phyloP scores from a whole-genome alignment of 345 rosid species.

The Bruguiera gymnorhiza region DNA sequence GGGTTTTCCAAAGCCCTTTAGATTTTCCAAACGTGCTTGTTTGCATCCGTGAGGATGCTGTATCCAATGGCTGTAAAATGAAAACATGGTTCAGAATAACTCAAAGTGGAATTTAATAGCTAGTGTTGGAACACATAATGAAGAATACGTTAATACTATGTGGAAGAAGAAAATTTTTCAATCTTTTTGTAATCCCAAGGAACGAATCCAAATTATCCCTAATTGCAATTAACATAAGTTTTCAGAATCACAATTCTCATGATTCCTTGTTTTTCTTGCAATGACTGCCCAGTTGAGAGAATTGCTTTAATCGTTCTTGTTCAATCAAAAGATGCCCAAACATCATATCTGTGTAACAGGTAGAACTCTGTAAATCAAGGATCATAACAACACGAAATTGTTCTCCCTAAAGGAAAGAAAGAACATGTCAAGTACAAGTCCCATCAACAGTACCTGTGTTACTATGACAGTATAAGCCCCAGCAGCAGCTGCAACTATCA shows the following conservation, averaged over 20 bases:
- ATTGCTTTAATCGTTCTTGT: too few relatives aligned
- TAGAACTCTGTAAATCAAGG: too few relatives aligned
- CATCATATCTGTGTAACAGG: too few relatives aligned
- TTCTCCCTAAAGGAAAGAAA: neutral
- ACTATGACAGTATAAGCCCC: conserved; percentile 26
- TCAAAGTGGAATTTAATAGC: neutral
- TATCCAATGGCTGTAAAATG: conserved; percentile 26
- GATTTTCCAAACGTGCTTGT: conserved; percentile 25
- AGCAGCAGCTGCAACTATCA: conserved; percentile 28
- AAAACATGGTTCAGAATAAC: neutral
- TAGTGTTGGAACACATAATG: neutral
- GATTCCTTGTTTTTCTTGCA: too few relatives aligned
- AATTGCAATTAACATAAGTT: neutral
- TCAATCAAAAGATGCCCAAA: too few relatives aligned
- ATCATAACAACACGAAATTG: neutral
- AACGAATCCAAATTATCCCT: neutral
- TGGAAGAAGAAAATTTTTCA: neutral
- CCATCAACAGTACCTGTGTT: conserved; percentile 13
- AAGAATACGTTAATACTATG: neutral
- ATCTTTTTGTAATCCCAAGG: neutral
- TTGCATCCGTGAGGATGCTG: conserved; percentile 31
- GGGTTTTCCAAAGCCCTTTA: conserved; percentile 26
- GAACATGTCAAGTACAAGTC: neutral
- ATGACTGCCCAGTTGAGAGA: too few relatives aligned
- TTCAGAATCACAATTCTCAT: too few relatives aligned